Percentiles rank a stretch among this genome's conserved stretches.
Conservation (phyloP, 2,329 filamentous ascomycete genomes). For the Huntiella decipiens region DNA sequence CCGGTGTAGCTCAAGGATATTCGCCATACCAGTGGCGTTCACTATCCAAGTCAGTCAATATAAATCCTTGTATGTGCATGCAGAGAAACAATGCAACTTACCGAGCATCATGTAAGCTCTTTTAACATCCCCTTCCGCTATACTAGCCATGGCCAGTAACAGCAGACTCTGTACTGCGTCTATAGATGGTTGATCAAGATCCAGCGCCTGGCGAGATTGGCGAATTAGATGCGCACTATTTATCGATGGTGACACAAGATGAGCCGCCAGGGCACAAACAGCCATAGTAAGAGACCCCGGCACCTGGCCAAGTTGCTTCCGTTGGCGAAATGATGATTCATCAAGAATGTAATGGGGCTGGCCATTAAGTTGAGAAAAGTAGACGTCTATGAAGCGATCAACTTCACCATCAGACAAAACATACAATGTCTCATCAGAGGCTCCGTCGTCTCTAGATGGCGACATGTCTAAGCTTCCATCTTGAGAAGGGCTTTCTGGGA, state of each 20-base stretch:
- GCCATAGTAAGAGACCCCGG: conserved; percentile 34
- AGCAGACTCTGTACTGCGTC: conserved; percentile 60
- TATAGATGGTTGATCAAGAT: conserved; percentile 64
- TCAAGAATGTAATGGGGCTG: conserved; percentile 71
- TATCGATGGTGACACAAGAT: conserved; percentile 24
- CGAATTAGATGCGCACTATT: conserved; percentile 31
- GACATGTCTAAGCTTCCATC: background rate
- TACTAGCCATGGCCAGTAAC: conserved; percentile 56
- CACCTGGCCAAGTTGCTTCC: conserved; percentile 49
- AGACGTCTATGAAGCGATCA: conserved; percentile 54
- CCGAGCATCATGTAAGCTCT: conserved; percentile 75
- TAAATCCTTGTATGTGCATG: background rate
- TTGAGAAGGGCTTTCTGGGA: conserved; percentile 13
- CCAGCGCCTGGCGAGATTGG: conserved; percentile 50
- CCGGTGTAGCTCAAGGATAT: conserved; percentile 63
- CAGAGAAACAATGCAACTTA: conserved; percentile 22
- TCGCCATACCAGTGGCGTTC: conserved; percentile 62
- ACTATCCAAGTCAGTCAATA: conserved; percentile 29
- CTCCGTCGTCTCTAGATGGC: background rate
- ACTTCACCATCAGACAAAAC: conserved; percentile 15
- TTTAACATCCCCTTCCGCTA: conserved; percentile 59
- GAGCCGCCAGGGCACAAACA: conserved; percentile 42
- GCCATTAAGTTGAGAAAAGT: conserved; percentile 61
- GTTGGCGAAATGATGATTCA: conserved; percentile 54
- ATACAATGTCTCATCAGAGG: background rate